Percentiles rank a stretch among this genome's conserved stretches.
phyloP scores from a whole-genome alignment of 1,139 yeast genomes.

The Blastobotrys petasosporus region DNA sequence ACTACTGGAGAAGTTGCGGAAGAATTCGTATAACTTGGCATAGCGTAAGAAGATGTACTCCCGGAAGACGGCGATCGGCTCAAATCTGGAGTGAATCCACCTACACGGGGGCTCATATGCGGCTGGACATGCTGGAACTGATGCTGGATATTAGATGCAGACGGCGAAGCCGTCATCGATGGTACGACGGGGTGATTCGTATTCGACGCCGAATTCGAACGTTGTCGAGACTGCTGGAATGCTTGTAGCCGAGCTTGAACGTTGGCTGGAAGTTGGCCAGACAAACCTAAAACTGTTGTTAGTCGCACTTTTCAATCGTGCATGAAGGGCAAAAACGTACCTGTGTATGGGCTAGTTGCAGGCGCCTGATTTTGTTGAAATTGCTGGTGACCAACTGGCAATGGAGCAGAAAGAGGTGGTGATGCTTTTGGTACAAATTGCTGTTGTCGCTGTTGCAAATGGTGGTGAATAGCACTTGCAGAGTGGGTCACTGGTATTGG shows the following conservation, averaged over 20 bases:
- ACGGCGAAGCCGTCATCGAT: too few species aligned
- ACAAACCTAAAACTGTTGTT: not conserved
- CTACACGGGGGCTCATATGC: conserved; percentile 2
- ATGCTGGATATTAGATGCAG: too few species aligned
- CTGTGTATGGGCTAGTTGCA: not conserved
- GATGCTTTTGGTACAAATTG: not conserved
- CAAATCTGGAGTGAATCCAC: conserved; percentile 2
- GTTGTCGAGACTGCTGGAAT: conserved; percentile 26
- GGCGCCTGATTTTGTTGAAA: not conserved
- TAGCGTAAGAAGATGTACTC: conserved; percentile 4
- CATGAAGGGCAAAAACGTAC: too few species aligned
- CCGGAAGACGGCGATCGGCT: conserved; percentile 8
- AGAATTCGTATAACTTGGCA: conserved; percentile 3
- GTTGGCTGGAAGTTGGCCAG: conserved; percentile 14
- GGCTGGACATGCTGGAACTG: conserved; percentile 1
- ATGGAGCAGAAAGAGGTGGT: not conserved
- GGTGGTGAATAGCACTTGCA: too few species aligned
- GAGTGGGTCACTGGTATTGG: too few species aligned
- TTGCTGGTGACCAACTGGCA: not conserved
- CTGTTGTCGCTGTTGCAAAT: not conserved
- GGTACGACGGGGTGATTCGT: not conserved
- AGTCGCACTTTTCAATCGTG: not conserved
- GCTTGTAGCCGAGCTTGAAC: conserved; percentile 25
- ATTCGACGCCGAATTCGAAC: conserved; percentile 23
- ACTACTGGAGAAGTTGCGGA: conserved; percentile 5